A percentile compares a stretch with the other conserved stretches of the same genome.
Conservation (phyloP, 2,329 filamentous ascomycete genomes). For the Talaromyces piceae region DNA sequence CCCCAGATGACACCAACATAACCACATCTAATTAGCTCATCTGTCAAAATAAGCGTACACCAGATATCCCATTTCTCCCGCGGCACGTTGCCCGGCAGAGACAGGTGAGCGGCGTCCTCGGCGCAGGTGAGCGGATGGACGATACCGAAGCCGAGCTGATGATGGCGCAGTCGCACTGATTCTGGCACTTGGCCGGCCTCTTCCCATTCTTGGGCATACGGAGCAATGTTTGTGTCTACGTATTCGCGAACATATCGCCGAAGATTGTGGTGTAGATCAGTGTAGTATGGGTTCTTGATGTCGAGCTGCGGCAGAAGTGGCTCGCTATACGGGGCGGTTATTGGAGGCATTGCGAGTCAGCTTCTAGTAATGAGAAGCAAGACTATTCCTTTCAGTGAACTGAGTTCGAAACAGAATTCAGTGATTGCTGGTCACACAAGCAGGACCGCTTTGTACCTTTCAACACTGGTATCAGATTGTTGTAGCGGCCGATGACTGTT, state of each 20-base stretch:
- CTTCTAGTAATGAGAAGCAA: not conserved
- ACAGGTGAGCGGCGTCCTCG: slow-evolving; percentile 33
- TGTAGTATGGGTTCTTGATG: slow-evolving; percentile 50
- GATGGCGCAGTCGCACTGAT: slow-evolving; percentile 31
- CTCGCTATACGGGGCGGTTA: slow-evolving; percentile 33
- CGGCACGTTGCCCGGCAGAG: slow-evolving; percentile 40
- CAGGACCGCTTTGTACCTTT: too few species aligned
- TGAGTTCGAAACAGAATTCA: not conserved
- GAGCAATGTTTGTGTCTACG: slow-evolving; percentile 51
- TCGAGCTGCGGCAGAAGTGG: slow-evolving; percentile 42
- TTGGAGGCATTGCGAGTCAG: slow-evolving; percentile 9
- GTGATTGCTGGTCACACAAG: not conserved
- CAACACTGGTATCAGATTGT: too few species aligned
- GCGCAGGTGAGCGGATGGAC: slow-evolving; percentile 30
- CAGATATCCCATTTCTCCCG: slow-evolving; percentile 49
- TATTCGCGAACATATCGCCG: slow-evolving; percentile 52
- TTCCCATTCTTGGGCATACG: slow-evolving; percentile 58
- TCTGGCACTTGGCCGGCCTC: slow-evolving; percentile 46
- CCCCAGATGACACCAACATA: slow-evolving; percentile 53
- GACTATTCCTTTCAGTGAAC: not conserved
- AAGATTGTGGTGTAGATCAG: slow-evolving; percentile 51
- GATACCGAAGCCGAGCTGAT: slow-evolving; percentile 33
- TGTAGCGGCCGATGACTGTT: not conserved
- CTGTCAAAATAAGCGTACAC: slow-evolving; percentile 48
- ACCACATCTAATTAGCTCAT: slow-evolving; percentile 50